Evolutionary conservation across 331 rosid genomes (phyloP).

Genomic region (Pyrus hybrid): DNA sequence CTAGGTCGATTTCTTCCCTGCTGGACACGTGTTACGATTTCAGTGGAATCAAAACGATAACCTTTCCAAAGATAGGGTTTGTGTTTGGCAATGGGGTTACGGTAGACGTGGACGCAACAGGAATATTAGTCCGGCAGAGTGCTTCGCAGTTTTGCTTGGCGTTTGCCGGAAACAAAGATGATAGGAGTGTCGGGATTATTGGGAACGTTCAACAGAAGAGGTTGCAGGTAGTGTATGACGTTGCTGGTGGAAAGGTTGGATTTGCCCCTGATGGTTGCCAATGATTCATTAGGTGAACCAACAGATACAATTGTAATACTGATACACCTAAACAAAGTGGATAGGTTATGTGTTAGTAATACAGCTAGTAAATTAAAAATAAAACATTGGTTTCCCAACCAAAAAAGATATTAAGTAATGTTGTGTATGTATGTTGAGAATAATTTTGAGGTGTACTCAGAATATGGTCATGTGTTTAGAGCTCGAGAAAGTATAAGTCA

Average conservation of each 20-base stretch:
- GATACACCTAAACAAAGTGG: too few species aligned
- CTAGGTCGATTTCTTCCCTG: slow-evolving; percentile 1
- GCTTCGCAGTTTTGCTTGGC: slow-evolving; percentile 49
- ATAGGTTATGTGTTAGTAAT: too few species aligned
- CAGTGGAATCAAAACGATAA: slow-evolving; percentile 4
- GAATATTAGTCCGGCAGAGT: slow-evolving; percentile 20
- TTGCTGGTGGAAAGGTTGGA: slow-evolving; percentile 47
- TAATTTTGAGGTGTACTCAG: too few species aligned
- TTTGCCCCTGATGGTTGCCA: slow-evolving; percentile 46
- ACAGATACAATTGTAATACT: too few species aligned
- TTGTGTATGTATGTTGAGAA: too few species aligned
- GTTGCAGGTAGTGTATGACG: slow-evolving; percentile 46
- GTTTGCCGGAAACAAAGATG: slow-evolving; percentile 40
- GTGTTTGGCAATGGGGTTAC: slow-evolving; percentile 17
- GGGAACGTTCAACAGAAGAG: slow-evolving; percentile 43
- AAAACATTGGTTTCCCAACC: too few species aligned
- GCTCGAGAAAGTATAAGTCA: too few species aligned
- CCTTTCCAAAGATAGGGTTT: slow-evolving; percentile 32
- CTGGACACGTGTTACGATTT: slow-evolving; percentile 69
- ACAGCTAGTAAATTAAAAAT: too few species aligned
- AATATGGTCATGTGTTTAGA: too few species aligned
- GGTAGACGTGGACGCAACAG: slow-evolving; percentile 21
- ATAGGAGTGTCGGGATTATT: slow-evolving; percentile 25
- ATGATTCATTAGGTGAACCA: neutral
- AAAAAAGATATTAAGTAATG: too few species aligned